Base-by-base conservation (phyloP, 2,329 filamentous ascomycete species). In the Pezicula rhizophila region DNA sequence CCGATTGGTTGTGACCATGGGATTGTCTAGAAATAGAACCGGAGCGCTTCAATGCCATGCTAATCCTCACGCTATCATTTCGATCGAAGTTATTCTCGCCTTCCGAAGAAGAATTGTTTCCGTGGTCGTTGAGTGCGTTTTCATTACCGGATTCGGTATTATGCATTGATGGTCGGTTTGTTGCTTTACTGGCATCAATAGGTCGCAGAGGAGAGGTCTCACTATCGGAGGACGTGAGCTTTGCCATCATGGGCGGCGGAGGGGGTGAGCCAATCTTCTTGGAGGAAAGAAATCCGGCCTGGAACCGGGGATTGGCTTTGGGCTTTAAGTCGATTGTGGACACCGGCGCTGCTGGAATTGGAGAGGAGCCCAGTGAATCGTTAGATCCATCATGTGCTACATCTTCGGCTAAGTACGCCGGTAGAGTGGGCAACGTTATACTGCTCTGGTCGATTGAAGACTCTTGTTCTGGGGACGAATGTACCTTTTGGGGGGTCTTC, bases 401-500 rank as follows among this genome's bases (percentile, higher is more conserved):
- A 45, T 65, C 61, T 25, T 47, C 73, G 26, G 68, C 65, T 46
- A 72, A 70, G 62, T 74, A 79, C 53, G 75, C 72, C 15, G 83
- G 80, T n/a, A 77, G 64, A 26, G 73, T 68, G n/a, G 71, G 70
- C n/a, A 68, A 59, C 2, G 69, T 64, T 11, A 68, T 57, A 2
- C 74, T 56, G 11, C 60, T 62, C 17, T 66, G 62, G 41, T 80
- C 77, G 37, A 74, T 66, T 25, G 77, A 76, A 14, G 78, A 79
- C 20, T 53, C 53, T 42, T 68, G 67, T 44, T 82, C 78, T 6
- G 82, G 79, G 1, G 80, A 78, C 2, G 74, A 73, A 14, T 79
- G 73, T 8, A 77, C 67, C 62, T 84, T 87, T 65, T 90, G 79
- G 1, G 93, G 92, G 2, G 92, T 96, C 69, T 89, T 89, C 62